Conservation (phyloP, 805 yeast species). For the Hanseniaspora lindneri region DNA sequence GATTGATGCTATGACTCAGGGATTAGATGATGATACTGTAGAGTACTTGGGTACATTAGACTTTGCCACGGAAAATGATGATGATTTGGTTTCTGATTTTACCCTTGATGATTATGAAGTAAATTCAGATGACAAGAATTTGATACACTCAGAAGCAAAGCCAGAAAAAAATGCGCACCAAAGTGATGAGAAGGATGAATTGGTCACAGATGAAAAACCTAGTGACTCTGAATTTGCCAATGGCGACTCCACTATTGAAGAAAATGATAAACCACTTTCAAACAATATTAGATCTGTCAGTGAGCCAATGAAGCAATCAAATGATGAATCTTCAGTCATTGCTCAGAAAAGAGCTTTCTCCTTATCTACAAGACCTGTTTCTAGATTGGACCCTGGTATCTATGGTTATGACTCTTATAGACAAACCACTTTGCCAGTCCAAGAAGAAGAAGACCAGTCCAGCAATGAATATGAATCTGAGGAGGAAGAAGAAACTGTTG, state of each 20-base stretch:
- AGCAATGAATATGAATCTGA: conserved; percentile 23
- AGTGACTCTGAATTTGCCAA: no score
- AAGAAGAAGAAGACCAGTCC: conserved; percentile 17
- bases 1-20: conserved; percentile 17
- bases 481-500: conserved; percentile 19
- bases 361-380: conserved; percentile 33
- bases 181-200: conserved; percentile 15
- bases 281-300: conserved; percentile 31
- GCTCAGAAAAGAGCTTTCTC: conserved; percentile 32
- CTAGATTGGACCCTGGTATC: conserved; percentile 36
- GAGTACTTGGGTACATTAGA: neutral
- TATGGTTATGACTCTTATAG: conserved; percentile 19
- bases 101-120: conserved; percentile 15
- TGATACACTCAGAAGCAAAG: neutral
- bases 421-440: conserved; percentile 16
- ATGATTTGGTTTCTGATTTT: conserved; percentile 2
- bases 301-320: conserved; percentile 26
- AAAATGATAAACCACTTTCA: conserved; percentile 15
- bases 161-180: conserved; percentile 2
- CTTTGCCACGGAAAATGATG: neutral
- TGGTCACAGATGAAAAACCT: neutral
- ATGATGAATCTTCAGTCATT: conserved; percentile 17
- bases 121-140: neutral
- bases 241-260: conserved; percentile 15
- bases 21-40: conserved; percentile 17